Conservation (phyloP, 805 yeast genomes). For the Metschnikowia koreensis region DNA sequence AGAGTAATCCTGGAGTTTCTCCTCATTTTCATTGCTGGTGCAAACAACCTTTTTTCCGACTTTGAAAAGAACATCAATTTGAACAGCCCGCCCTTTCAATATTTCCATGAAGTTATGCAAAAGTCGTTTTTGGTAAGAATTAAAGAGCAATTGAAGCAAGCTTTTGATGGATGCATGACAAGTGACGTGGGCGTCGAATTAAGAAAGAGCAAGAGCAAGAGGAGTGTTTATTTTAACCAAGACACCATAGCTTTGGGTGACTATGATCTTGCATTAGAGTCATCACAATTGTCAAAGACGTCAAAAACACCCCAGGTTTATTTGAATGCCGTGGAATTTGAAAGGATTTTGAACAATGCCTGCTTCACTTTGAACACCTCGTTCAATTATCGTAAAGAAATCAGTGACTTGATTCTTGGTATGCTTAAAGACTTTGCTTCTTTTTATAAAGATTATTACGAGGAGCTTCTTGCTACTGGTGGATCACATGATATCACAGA, state of each 20-base stretch:
- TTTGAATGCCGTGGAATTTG: slow-evolving; percentile 46
- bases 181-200: slow-evolving; percentile 11
- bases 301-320: slow-evolving; percentile 23
- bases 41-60: slow-evolving; percentile 33
- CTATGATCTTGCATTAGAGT: slow-evolving; percentile 2
- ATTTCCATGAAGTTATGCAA: slow-evolving; percentile 65
- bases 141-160: slow-evolving; percentile 50
- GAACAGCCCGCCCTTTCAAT: slow-evolving; percentile 29
- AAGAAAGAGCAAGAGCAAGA: slow-evolving; percentile 1
- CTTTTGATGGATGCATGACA: slow-evolving; percentile 45
- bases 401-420: slow-evolving; percentile 45
- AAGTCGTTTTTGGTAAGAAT: slow-evolving; percentile 62
- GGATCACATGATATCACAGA: slow-evolving; percentile 22
- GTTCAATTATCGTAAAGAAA: slow-evolving; percentile 53
- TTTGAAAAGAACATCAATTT: slow-evolving; percentile 13
- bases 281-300: background rate
- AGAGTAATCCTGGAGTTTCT: slow-evolving; percentile 73
- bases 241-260: slow-evolving; percentile 6
- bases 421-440: slow-evolving; percentile 36
- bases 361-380: slow-evolving; percentile 61
- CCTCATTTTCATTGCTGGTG: slow-evolving; percentile 62
- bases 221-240: slow-evolving; percentile 10
- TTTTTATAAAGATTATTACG: slow-evolving; percentile 34
- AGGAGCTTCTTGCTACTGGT: slow-evolving; percentile 35
- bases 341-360: slow-evolving; percentile 44